Conservation (phyloP, 805 yeast genomes). For the Candida ulmi region DNA sequence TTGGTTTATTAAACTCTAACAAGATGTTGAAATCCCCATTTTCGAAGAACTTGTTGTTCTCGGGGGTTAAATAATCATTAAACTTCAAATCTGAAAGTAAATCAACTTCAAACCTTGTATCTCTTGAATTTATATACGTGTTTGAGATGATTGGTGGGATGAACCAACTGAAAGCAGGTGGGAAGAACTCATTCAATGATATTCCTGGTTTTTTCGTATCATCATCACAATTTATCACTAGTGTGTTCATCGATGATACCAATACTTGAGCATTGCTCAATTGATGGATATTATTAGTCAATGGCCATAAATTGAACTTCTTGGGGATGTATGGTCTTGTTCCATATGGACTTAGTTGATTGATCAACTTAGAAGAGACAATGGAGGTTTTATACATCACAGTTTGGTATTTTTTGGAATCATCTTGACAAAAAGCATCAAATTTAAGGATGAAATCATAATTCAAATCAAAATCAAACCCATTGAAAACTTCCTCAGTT, state of each 20-base stretch:
- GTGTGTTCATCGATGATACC: slow-evolving; percentile 16
- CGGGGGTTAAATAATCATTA: slow-evolving; percentile 4
- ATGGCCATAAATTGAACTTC: slow-evolving; percentile 19
- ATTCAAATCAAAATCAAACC: slow-evolving; percentile 8
- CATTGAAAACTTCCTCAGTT: slow-evolving; percentile 2
- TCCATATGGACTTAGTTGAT: slow-evolving; percentile 12
- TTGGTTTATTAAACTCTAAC: slow-evolving; percentile 18
- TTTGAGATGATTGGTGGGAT: slow-evolving; percentile 14
- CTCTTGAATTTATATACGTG: slow-evolving; percentile 3
- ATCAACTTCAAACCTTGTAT: slow-evolving; percentile 5
- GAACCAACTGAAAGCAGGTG: slow-evolving; percentile 14
- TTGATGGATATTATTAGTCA: slow-evolving; percentile 20
- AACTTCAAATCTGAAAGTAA: slow-evolving; percentile 12
- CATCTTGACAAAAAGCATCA: slow-evolving; percentile 9
- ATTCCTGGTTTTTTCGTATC: neutral
- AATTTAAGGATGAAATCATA: slow-evolving; percentile 17
- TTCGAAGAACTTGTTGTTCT: slow-evolving; percentile 3
- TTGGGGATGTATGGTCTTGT: slow-evolving; percentile 10
- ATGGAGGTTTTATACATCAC: slow-evolving; percentile 19
- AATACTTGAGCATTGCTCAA: slow-evolving; percentile 14
- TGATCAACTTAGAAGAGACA: slow-evolving; percentile 11
- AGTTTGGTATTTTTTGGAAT: slow-evolving; percentile 6
- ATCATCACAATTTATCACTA: slow-evolving; percentile 12
- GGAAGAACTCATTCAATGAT: slow-evolving; percentile 8
- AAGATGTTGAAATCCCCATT: slow-evolving; percentile 11